These are phyloP conservation scores for Lachancea lanzarotensis DNA, from an alignment of 805 yeast genomes.

Conservation along the genomic window DNA sequence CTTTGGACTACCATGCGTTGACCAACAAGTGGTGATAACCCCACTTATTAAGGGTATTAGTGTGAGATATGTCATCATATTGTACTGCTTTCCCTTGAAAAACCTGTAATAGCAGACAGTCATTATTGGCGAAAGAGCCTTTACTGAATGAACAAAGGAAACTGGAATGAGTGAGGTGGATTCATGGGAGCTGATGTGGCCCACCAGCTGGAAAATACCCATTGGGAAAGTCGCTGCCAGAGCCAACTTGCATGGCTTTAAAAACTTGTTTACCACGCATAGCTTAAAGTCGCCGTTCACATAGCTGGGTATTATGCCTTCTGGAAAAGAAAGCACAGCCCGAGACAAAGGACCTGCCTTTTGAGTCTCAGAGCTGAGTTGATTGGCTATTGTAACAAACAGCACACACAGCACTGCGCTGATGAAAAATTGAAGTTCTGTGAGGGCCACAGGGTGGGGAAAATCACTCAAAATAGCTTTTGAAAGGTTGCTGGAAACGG, in stretches of 20 bases:
- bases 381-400: slow-evolving; percentile 37
- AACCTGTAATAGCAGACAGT: slow-evolving; percentile 76
- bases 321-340: slow-evolving; percentile 24
- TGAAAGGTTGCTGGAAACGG: slow-evolving; percentile 74
- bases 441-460: slow-evolving; percentile 79
- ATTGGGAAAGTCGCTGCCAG: slow-evolving; percentile 75
- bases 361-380: slow-evolving; percentile 38
- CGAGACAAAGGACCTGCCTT: slow-evolving; percentile 12
- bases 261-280: slow-evolving; percentile 35
- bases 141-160: slow-evolving; percentile 90
- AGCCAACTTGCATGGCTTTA: slow-evolving; percentile 48
- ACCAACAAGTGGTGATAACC: slow-evolving; percentile 72
- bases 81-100: slow-evolving; percentile 52
- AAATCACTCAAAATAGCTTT: slow-evolving; percentile 66
- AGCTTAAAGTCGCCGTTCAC: slow-evolving; percentile 28
- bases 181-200: slow-evolving; percentile 85
- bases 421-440: slow-evolving; percentile 77
- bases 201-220: slow-evolving; percentile 90
- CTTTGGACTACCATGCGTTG: slow-evolving; percentile 14
- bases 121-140: slow-evolving; percentile 82
- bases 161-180: slow-evolving; percentile 92
- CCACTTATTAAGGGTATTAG: slow-evolving; percentile 75
- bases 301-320: slow-evolving; percentile 32
- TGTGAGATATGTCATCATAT: slow-evolving; percentile 64
- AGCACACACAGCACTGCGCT: slow-evolving; percentile 56